Conservation (phyloP, 2,329 filamentous ascomycete species). For the Trichoderma simmonsii region DNA sequence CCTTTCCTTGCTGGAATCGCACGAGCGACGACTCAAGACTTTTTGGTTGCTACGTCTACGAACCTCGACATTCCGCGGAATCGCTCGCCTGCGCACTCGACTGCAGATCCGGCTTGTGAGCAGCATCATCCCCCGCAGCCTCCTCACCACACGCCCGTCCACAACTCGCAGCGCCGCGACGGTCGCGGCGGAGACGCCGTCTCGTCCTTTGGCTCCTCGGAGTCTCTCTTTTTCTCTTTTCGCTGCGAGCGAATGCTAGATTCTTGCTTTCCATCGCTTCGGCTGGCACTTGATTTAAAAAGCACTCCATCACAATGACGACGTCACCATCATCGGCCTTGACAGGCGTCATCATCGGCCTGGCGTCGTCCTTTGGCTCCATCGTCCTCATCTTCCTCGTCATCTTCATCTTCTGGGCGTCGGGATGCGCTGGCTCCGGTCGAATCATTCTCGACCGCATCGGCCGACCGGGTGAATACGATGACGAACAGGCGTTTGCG, state of each 20-base stretch:
- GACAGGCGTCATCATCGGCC: conserved; percentile 86
- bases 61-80: background rate
- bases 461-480: conserved; percentile 90
- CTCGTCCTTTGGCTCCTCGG: conserved; percentile 7
- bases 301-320: conserved; percentile 29
- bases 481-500: conserved; percentile 93
- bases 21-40: background rate
- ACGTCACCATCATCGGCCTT: conserved; percentile 45
- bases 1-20: background rate
- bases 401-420: conserved; percentile 90
- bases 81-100: background rate
- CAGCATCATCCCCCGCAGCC: conserved; percentile 6
- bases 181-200: conserved; percentile 19
- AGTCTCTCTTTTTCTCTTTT: conserved; percentile 6
- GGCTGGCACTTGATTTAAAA: background rate
- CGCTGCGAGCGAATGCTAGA: conserved; percentile 12
- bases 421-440: conserved; percentile 65
- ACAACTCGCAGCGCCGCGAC: conserved; percentile 12
- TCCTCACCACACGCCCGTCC: conserved; percentile 3
- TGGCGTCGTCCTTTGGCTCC: conserved; percentile 90
- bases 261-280: background rate
- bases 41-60: background rate
- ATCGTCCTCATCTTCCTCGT: conserved; percentile 78
- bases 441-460: conserved; percentile 92
- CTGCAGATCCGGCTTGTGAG: conserved; percentile 3